Conservation (phyloP, 768 basidiomycete species). For the Roridomyces roridus region DNA sequence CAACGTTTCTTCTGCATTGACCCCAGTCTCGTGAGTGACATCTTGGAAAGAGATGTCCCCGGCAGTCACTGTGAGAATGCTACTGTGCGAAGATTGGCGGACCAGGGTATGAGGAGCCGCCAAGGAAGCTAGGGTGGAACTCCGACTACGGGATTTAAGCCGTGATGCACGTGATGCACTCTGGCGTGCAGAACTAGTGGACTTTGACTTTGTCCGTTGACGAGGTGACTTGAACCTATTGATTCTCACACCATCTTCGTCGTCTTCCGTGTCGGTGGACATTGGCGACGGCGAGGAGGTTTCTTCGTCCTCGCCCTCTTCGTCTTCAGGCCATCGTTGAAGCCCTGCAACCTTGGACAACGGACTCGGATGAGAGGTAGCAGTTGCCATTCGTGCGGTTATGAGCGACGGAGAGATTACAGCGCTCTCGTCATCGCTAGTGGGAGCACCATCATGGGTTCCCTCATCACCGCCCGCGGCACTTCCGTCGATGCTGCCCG, state of each 20-base stretch:
- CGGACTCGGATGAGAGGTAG: conserved; percentile 68
- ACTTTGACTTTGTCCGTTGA: conserved; percentile 36
- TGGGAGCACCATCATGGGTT: conserved; percentile 28
- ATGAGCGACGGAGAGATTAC: conserved; percentile 42
- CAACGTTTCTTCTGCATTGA: conserved; percentile 35
- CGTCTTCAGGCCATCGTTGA: conserved; percentile 61
- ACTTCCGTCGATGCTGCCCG: conserved; percentile 42
- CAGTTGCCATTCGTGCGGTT: conserved; percentile 29
- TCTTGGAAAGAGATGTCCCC: conserved; percentile 51
- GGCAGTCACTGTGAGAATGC: conserved; percentile 74
- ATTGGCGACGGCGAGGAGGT: conserved; percentile 67
- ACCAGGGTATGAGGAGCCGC: conserved; percentile 46
- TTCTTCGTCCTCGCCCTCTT: conserved; percentile 52
- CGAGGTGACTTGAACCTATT: conserved; percentile 42
- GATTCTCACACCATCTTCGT: conserved; percentile 30
- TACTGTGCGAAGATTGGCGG: conserved; percentile 66
- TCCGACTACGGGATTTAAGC: conserved; percentile 59
- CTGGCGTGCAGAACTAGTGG: conserved; percentile 32
- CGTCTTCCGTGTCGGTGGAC: conserved; percentile 65
- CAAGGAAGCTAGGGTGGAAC: conserved; percentile 71
- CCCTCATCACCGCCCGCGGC: conserved; percentile 38
- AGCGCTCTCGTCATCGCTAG: conserved; percentile 45
- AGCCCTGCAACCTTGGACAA: conserved; percentile 63
- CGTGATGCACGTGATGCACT: conserved; percentile 33
- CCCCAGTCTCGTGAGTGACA: conserved; percentile 14